Evolutionary conservation across 768 basidiomycete genomes (phyloP), one percentile per base, ranked within the genome.

Genomic region (Amanita fuliginea): DNA sequence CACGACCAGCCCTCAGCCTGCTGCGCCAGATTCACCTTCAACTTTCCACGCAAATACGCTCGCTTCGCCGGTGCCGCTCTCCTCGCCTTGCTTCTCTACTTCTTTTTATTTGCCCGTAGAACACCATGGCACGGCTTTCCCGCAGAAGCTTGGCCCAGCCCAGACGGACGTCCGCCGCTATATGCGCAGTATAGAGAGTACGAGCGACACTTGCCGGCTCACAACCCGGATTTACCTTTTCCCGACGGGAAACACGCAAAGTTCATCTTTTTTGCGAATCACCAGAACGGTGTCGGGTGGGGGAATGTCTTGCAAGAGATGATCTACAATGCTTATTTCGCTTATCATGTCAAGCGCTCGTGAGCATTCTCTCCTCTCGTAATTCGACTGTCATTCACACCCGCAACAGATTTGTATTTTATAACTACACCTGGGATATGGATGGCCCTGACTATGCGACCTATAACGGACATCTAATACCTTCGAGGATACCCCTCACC

Each of bases 171-270:
- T 6, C 47, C 47, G 5, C 47, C 47, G 8, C 16, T 60, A 0
- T 70, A 69, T 52, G 57, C 58, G 8, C 57, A 58, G 43, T 52
- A 74, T 16, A 60, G 60, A 34, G 52, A 69, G 32, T 71, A 63
- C 61, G 71, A 76, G 57, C 56, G 54, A 22, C 56, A 64, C 21
- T 64, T 77, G 8, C 77, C 76, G 1, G 76, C 77, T 53, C 77
- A 78, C 53, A 62, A 75, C 46, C 56, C 71, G 14, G 60, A 67
- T 42, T 56, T 77, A 26, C 71, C 73, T 1, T 71, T 62, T 44
- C 77, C 77, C 0, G 74, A 77, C 52, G 77, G 77, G 0, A 60
- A 58, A 43, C 32, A 50, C 14, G 49, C 49, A 16, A 50, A 50
- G 32, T 50, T 50, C 24, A 50, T 50, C 14, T 37, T 34, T 16